phyloP scores from a whole-genome alignment of 2,329 filamentous ascomycete genomes.

The Talaromyces marneffei region DNA sequence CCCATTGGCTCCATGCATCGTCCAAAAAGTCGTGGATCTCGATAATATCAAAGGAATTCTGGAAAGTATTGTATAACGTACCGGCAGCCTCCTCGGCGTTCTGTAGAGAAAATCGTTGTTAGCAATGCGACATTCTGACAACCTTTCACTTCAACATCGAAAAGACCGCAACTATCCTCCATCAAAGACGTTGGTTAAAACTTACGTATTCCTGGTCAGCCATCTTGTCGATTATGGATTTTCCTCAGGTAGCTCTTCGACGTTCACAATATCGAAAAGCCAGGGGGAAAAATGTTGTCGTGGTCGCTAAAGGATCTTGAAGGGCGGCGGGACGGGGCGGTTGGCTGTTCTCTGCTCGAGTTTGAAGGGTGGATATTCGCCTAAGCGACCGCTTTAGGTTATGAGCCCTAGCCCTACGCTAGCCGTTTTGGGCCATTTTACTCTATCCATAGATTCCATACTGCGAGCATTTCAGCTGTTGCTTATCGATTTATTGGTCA shows the following conservation, averaged over 20 bases:
- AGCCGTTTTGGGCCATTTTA: constrained; percentile 21
- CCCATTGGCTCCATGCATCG: neutral
- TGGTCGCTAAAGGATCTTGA: constrained; percentile 33
- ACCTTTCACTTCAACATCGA: neutral
- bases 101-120: constrained; percentile 45
- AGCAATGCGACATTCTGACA: constrained; percentile 21
- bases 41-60: neutral
- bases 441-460: neutral
- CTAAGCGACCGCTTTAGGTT: constrained; percentile 40
- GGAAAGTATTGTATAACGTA: constrained; percentile 39
- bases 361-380: constrained; percentile 35
- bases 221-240: constrained; percentile 58
- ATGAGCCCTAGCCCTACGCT: constrained; percentile 33
- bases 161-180: neutral
- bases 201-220: constrained; percentile 84
- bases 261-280: constrained; percentile 40
- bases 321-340: constrained; percentile 21
- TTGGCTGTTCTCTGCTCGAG: constrained; percentile 23
- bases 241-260: constrained; percentile 43
- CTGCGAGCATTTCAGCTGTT: neutral
- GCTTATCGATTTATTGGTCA: neutral
- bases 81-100: constrained; percentile 93
- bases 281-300: constrained; percentile 31
- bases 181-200: constrained; percentile 36
- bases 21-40: neutral